These are phyloP conservation scores for Exutisphaerella laricina DNA, from an alignment of 2,329 filamentous ascomycete genomes.

Conservation along the genomic window DNA sequence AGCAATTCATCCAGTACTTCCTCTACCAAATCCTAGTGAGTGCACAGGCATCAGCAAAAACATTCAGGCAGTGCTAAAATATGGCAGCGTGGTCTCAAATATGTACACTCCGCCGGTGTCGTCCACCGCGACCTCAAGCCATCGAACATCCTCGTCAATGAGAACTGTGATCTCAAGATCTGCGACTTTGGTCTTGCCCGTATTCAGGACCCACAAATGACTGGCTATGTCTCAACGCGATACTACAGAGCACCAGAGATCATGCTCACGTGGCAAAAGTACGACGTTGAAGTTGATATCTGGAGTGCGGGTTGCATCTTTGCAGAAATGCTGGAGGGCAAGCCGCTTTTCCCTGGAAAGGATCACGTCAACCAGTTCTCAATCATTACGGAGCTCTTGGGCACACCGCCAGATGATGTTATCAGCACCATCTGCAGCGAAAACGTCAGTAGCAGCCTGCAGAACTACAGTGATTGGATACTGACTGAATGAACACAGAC, in stretches of 20 bases:
- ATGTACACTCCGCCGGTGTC: conserved; percentile 96
- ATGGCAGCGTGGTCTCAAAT: conserved; percentile 85
- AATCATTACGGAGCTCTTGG: conserved; percentile 96
- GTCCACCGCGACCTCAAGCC: conserved; percentile 97
- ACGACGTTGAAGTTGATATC: conserved; percentile 97
- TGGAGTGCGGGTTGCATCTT: conserved; percentile 99
- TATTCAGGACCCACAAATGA: conserved; percentile 99
- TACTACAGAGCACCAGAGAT: conserved; percentile 99
- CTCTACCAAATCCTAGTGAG: conserved; percentile 96
- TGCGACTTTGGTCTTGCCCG: conserved; percentile 97
- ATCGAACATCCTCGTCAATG: conserved; percentile 98
- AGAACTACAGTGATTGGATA: no score
- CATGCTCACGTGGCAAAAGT: conserved; percentile 99
- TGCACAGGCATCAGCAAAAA: neutral
- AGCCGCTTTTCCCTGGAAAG: conserved; percentile 96
- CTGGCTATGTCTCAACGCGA: conserved; percentile 94
- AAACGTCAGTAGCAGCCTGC: conserved; percentile 62
- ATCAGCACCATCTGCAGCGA: conserved; percentile 98
- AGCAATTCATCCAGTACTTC: conserved; percentile 99
- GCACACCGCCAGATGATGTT: conserved; percentile 95
- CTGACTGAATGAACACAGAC: no score
- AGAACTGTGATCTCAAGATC: conserved; percentile 99
- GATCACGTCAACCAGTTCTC: conserved; percentile 99
- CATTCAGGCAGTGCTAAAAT: conserved; percentile 6
- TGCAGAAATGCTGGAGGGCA: conserved; percentile 98